Conservation (phyloP, 2,329 filamentous ascomycete species). For the Neurospora sp. region DNA sequence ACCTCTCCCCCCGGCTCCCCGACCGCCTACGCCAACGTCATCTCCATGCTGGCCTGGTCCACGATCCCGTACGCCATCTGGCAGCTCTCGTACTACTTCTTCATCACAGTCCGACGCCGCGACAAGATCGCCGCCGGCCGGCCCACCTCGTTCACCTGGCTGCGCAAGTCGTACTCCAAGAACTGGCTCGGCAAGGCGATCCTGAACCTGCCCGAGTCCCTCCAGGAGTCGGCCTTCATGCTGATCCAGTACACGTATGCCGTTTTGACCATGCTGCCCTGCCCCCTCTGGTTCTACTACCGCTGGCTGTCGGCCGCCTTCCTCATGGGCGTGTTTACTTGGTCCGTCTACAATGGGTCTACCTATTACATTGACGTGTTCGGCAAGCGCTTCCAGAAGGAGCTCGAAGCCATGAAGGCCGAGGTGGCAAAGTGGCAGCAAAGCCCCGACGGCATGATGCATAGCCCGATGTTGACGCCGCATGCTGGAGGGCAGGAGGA, state of each 20-base stretch:
- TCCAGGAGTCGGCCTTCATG: constrained; percentile 94
- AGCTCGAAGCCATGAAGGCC: constrained; percentile 77
- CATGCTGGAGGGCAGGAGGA: constrained; percentile 15
- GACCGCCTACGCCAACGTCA: constrained; percentile 65
- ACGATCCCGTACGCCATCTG: constrained; percentile 86
- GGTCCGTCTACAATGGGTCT: constrained; percentile 94
- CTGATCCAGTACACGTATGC: constrained; percentile 89
- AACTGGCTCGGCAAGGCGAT: constrained; percentile 83
- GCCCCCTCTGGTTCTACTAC: constrained; percentile 89
- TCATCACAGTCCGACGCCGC: constrained; percentile 88
- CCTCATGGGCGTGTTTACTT: constrained; percentile 73
- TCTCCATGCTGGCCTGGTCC: constrained; percentile 88
- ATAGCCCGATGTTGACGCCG: constrained; percentile 30
- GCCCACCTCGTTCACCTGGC: constrained; percentile 95
- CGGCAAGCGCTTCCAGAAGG: constrained; percentile 91
- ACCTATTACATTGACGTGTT: constrained; percentile 99
- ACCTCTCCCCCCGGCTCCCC: constrained; percentile 56
- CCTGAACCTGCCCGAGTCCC: constrained; percentile 57
- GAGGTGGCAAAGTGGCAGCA: constrained; percentile 86
- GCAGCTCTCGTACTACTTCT: constrained; percentile 87
- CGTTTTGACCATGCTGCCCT: constrained; percentile 85
- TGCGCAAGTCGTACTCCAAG: constrained; percentile 82
- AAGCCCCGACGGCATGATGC: constrained; percentile 37
- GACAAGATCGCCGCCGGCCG: constrained; percentile 94
- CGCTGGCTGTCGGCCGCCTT: constrained; percentile 70